A percentile compares a stretch with the other conserved stretches of the same genome.
phyloP scores from a whole-genome alignment of 306 rosid species.

The Begonia fuchsioides region DNA sequence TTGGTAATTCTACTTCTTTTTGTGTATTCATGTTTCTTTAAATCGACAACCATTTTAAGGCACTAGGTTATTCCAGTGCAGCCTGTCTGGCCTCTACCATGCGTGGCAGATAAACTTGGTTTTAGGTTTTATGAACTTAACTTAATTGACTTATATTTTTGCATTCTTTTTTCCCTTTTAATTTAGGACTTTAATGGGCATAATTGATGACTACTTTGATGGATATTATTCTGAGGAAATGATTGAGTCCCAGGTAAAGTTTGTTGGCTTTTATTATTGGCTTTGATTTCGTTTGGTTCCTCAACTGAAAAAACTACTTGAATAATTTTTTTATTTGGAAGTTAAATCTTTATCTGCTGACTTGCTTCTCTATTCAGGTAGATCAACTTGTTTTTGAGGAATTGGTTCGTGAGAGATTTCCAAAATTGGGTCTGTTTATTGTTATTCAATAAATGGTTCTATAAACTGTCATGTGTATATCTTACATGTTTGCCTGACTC shows the following conservation, averaged over 20 bases:
- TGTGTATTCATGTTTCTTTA: conserved; percentile 4
- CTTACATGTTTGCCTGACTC: too few relatives aligned
- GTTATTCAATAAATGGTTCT: conserved; percentile 8
- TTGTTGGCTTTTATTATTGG: conserved; percentile 7
- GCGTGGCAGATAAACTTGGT: too few relatives aligned
- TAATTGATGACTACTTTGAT: conserved; percentile 93
- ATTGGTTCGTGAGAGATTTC: conserved; percentile 96
- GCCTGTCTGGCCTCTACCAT: too few relatives aligned
- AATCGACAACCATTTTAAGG: too few relatives aligned
- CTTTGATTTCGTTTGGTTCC: neutral
- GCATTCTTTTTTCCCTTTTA: conserved; percentile 2
- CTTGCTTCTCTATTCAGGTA: conserved; percentile 48
- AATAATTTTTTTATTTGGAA: too few relatives aligned
- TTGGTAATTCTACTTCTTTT: conserved; percentile 47
- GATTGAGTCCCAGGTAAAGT: conserved; percentile 87
- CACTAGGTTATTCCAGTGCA: too few relatives aligned
- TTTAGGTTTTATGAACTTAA: neutral
- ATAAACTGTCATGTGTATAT: conserved; percentile 4
- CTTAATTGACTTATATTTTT: conserved; percentile 4
- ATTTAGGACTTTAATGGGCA: conserved; percentile 82
- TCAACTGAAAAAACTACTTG: conserved; percentile 4
- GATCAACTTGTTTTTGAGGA: conserved; percentile 98
- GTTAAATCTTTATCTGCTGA: conserved; percentile 13
- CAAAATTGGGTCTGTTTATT: conserved; percentile 89
- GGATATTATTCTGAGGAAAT: conserved; percentile 99